phyloP scores from a whole-genome alignment of 352 stramenopile genomes.

The Lagenidium sp. region DNA sequence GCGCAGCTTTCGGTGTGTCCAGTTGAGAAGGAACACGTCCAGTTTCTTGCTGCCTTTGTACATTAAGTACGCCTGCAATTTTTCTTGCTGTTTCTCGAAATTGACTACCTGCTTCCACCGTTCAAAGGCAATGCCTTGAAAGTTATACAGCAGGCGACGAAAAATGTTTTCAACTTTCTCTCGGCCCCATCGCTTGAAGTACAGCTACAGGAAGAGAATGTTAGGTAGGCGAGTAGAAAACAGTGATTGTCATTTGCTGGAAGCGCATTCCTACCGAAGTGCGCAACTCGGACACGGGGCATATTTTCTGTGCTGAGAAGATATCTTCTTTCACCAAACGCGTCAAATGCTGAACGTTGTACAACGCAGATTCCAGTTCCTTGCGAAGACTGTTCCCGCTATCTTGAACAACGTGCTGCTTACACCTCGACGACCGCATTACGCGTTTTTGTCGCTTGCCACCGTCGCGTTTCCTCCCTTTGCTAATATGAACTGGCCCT shows the following conservation, averaged over 20 bases:
- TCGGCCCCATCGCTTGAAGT: slow-evolving; percentile 72
- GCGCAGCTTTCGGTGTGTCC: slow-evolving; percentile 51
- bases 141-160: slow-evolving; percentile 50
- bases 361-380: slow-evolving; percentile 45
- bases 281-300: slow-evolving; percentile 41
- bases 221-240: background rate
- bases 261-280: slow-evolving; percentile 29
- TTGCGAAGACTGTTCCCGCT: slow-evolving; percentile 19
- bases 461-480: background rate
- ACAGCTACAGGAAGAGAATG: slow-evolving; percentile 21
- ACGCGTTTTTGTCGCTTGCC: background rate
- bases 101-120: slow-evolving; percentile 42
- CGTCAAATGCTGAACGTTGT: slow-evolving; percentile 59
- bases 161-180: slow-evolving; percentile 77
- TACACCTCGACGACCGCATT: background rate
- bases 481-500: background rate
- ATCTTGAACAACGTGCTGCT: background rate
- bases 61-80: slow-evolving; percentile 56
- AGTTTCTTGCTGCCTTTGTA: slow-evolving; percentile 78
- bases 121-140: slow-evolving; percentile 50
- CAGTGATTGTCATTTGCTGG: background rate
- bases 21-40: slow-evolving; percentile 58
- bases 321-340: slow-evolving; percentile 70
- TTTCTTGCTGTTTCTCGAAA: slow-evolving; percentile 64
- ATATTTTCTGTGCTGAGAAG: slow-evolving; percentile 57